Evolutionary conservation across 192 early-diverging fungal species (phyloP).

Genomic region (Physocladia obscura): DNA sequence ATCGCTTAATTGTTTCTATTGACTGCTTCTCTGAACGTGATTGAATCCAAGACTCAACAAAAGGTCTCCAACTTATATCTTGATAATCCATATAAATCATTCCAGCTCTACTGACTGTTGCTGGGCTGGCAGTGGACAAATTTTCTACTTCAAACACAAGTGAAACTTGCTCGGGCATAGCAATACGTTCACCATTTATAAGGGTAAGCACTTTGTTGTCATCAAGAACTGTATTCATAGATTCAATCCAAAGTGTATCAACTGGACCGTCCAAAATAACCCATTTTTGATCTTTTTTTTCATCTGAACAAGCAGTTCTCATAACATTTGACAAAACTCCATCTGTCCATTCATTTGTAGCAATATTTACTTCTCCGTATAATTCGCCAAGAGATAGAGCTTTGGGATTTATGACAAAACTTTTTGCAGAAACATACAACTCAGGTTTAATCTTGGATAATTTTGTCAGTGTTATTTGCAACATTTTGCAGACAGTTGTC

Average conservation of each 20-base stretch:
- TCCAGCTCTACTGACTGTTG: constrained; percentile 57
- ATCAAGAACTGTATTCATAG: constrained; percentile 63
- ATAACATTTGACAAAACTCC: constrained; percentile 58
- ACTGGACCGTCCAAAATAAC: constrained; percentile 63
- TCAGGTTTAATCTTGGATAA: constrained; percentile 46
- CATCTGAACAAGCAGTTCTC: constrained; percentile 51
- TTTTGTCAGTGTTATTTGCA: constrained; percentile 45
- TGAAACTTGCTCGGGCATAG: constrained; percentile 55
- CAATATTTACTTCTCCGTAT: constrained; percentile 60
- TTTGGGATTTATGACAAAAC: constrained; percentile 56
- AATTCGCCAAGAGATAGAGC: constrained; percentile 54
- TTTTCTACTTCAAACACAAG: constrained; percentile 62
- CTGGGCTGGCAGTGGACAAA: constrained; percentile 60
- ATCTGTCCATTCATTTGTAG: constrained; percentile 60
- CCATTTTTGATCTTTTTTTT: constrained; percentile 64
- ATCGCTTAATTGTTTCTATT: constrained; percentile 36
- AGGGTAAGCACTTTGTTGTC: constrained; percentile 64
- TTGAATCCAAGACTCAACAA: constrained; percentile 51
- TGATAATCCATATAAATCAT: constrained; percentile 64
- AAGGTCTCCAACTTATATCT: constrained; percentile 56
- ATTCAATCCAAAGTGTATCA: constrained; percentile 65
- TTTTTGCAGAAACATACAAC: constrained; percentile 45
- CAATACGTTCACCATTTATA: constrained; percentile 64
- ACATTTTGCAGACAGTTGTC: constrained; percentile 52
- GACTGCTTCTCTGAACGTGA: constrained; percentile 40